Evolutionary conservation across 768 basidiomycete genomes (phyloP), one percentile per base, ranked within the genome.

Genomic region (Boletus rex-veris): DNA sequence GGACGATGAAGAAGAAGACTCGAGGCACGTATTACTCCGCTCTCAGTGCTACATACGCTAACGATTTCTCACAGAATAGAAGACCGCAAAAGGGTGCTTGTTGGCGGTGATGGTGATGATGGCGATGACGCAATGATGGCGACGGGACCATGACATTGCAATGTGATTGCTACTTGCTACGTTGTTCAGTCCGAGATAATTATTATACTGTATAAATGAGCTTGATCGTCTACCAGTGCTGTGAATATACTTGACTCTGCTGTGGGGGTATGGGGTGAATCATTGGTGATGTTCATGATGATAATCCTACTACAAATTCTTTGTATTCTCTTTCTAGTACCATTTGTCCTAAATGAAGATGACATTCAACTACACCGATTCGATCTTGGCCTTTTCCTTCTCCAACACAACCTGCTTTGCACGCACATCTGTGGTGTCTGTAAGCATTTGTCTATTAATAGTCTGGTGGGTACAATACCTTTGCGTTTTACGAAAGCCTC

Each of bases 401-500:
- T 93, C 91, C 58, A 86, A 81, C 18, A 90, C 74, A 31, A 92
- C 84, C 26, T 82, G 81, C 69, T 92, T 93, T 3, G 86, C 78
- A 61, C 91, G 89, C 42, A 92, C 80, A 58, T 88, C 90, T 92
- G 64, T n/a, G 49, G 50, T 33, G 24, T 30, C 46, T 18, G 48
- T 64, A 24, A 61, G 39, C 40, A 39, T 35, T 11, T 11, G 19
- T 28, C 45, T 26, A 28, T 28, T 45, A 35, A 49, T 30, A 38
- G 44, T 19, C 12, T 15, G 54, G 61, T 8, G 45, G 50, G 47
- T 40, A 12, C 72, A 73, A 36, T 58, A 89, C 92, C 90, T 81
- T 83, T 85, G 54, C 92, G 83, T 68, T 98, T 98, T 6, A 94
- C 85, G 63, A 84, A 85, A 3, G 95, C 96, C 67, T 98, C 96